Conservation (phyloP, 306 rosid species). For the Hippophae tibetana region DNA sequence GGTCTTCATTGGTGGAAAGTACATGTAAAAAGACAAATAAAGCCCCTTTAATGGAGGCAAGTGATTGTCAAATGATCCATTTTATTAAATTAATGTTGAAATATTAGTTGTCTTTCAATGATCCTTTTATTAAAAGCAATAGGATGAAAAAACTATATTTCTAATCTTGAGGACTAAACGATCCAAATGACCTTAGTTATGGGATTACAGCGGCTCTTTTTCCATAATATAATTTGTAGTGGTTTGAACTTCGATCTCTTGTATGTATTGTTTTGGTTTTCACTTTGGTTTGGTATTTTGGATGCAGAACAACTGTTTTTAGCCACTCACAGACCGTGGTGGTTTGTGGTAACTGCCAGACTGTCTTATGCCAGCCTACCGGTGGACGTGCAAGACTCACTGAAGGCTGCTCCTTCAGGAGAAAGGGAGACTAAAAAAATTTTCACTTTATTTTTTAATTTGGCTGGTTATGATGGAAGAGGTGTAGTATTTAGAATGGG, state of each 20-base stretch:
- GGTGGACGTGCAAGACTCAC: conserved; percentile 43
- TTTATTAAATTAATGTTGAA: too few relatives aligned
- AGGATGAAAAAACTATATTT: too few relatives aligned
- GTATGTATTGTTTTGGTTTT: not conserved
- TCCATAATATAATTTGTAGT: not conserved
- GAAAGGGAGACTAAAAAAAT: conserved; percentile 25
- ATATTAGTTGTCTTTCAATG: too few relatives aligned
- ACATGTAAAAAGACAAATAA: too few relatives aligned
- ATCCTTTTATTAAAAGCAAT: too few relatives aligned
- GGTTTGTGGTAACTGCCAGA: conserved; percentile 47
- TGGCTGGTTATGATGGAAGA: not conserved
- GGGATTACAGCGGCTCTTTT: not conserved
- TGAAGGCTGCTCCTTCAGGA: conserved; percentile 42
- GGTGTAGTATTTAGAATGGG: conserved; percentile 1
- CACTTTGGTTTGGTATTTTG: not conserved
- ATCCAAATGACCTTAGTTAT: too few relatives aligned
- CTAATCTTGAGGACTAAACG: too few relatives aligned
- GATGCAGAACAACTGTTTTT: conserved; percentile 40
- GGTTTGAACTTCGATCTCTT: not conserved
- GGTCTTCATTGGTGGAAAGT: too few relatives aligned
- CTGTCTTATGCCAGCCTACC: conserved; percentile 42
- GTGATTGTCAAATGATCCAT: too few relatives aligned
- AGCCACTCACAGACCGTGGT: conserved; percentile 44
- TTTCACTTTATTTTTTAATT: not conserved
- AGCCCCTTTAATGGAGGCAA: too few relatives aligned